Conservation (phyloP, 495 filamentous ascomycete species). For the Aspergillus saccharolyticus region DNA sequence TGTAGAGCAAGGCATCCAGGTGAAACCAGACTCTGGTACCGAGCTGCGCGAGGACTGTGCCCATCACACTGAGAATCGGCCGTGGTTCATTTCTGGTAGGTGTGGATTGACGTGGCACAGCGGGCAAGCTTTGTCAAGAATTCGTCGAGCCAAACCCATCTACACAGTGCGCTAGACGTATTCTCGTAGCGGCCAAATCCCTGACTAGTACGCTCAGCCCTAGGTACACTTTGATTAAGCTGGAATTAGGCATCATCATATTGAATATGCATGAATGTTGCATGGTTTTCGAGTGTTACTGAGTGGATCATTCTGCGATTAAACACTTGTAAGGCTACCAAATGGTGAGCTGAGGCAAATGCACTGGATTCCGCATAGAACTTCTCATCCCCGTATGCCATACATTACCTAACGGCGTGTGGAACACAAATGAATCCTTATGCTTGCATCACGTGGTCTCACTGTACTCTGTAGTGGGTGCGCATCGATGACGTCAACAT, state of each 20-base stretch:
- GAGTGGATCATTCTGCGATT: too few species aligned
- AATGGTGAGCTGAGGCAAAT: neutral
- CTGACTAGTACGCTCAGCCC: too few species aligned
- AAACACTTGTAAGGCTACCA: neutral
- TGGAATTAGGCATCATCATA: neutral
- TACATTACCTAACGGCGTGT: too few species aligned
- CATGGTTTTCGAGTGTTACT: too few species aligned
- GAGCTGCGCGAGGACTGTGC: constrained; percentile 12
- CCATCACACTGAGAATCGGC: constrained; percentile 13
- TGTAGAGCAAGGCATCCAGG: neutral
- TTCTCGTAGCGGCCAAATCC: neutral
- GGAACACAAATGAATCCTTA: too few species aligned
- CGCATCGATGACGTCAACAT: constrained; percentile 36
- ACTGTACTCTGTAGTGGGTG: neutral
- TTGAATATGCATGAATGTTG: too few species aligned
- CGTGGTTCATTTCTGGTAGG: constrained; percentile 1
- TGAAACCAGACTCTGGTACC: constrained; percentile 4
- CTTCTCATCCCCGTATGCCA: too few species aligned
- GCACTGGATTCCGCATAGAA: too few species aligned
- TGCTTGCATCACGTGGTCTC: constrained; percentile 4
- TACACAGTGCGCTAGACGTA: neutral
- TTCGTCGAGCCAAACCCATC: neutral
- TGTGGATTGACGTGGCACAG: constrained; percentile 28
- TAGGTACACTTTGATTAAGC: neutral
- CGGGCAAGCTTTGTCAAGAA: neutral